These are phyloP conservation scores for Osmozyma mogii DNA, from an alignment of 805 yeast species.

Conservation along the genomic window DNA sequence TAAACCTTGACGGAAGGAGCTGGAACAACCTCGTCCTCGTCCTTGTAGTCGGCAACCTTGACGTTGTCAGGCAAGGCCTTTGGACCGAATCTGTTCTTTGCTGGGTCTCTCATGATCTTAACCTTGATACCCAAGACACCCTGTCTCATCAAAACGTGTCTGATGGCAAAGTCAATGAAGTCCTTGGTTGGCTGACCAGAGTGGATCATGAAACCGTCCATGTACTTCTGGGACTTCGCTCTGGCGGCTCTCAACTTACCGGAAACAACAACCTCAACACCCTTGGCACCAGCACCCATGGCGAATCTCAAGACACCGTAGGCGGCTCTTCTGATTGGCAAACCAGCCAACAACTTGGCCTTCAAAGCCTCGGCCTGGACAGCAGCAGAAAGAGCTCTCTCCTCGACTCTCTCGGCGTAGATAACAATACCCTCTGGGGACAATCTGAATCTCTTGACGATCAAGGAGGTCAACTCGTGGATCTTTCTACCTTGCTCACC, in stretches of 20 bases:
- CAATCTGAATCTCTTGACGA: conserved; percentile 98
- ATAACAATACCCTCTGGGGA: conserved; percentile 88
- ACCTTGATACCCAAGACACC: conserved; percentile 99
- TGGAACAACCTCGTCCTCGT: conserved; percentile 66
- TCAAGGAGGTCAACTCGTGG: conserved; percentile 94
- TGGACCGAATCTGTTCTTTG: conserved; percentile 77
- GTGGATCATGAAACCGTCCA: conserved; percentile 99
- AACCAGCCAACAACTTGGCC: conserved; percentile 96
- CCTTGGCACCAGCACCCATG: conserved; percentile 99
- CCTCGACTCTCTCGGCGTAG: conserved; percentile 98
- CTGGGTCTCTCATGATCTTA: conserved; percentile 99
- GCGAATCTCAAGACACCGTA: conserved; percentile 99
- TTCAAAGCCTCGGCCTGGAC: conserved; percentile 99
- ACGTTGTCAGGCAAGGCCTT: conserved; percentile 93
- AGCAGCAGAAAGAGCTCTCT: conserved; percentile 98
- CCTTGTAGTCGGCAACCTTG: conserved; percentile 89
- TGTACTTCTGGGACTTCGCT: conserved; percentile 99
- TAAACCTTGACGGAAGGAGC: conserved; percentile 80
- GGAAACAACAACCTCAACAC: conserved; percentile 99
- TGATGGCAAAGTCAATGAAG: conserved; percentile 97
- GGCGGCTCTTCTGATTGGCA: conserved; percentile 99
- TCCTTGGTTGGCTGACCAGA: conserved; percentile 99
- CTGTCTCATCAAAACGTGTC: conserved; percentile 99
- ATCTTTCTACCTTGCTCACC: conserved; percentile 99
- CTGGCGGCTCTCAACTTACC: conserved; percentile 99